Conservation (phyloP, 163 green algal species). For the Chloromonas sp. region DNA sequence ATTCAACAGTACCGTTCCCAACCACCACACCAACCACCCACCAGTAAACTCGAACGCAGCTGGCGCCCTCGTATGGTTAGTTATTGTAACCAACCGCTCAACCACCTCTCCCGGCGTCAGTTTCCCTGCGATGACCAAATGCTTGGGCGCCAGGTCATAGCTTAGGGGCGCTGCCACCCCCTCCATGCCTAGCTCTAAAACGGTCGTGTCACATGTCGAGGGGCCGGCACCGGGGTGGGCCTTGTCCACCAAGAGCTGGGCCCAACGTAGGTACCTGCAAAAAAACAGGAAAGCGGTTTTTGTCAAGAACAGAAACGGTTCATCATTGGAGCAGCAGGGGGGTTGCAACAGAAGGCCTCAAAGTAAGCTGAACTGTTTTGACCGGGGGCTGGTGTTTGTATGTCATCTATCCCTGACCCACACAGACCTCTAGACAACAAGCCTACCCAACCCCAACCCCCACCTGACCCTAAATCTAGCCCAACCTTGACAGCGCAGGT, state of each 20-base stretch:
- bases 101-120: slow-evolving; percentile 27
- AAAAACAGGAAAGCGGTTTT: neutral
- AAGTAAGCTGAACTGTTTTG: too few relatives aligned
- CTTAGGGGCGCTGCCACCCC: slow-evolving; percentile 26
- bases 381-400: too few relatives aligned
- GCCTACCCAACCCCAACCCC: too few relatives aligned
- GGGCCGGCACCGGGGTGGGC: neutral
- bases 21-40: neutral
- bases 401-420: too few relatives aligned
- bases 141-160: slow-evolving; percentile 19
- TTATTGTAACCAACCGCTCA: slow-evolving; percentile 19
- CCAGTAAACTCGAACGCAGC: slow-evolving; percentile 22
- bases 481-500: too few relatives aligned
- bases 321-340: slow-evolving; percentile 1
- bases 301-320: neutral
- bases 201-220: slow-evolving; percentile 18
- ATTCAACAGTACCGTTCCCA: too few relatives aligned
- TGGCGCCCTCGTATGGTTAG: slow-evolving; percentile 31
- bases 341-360: too few relatives aligned
- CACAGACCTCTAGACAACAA: too few relatives aligned
- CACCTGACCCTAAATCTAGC: too few relatives aligned
- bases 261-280: slow-evolving; percentile 29
- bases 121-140: slow-evolving; percentile 27
- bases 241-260: slow-evolving; percentile 46
- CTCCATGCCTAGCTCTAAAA: slow-evolving; percentile 39